Evolutionary conservation across 805 yeast genomes (phyloP).

Genomic region (Lachancea fermentati): DNA sequence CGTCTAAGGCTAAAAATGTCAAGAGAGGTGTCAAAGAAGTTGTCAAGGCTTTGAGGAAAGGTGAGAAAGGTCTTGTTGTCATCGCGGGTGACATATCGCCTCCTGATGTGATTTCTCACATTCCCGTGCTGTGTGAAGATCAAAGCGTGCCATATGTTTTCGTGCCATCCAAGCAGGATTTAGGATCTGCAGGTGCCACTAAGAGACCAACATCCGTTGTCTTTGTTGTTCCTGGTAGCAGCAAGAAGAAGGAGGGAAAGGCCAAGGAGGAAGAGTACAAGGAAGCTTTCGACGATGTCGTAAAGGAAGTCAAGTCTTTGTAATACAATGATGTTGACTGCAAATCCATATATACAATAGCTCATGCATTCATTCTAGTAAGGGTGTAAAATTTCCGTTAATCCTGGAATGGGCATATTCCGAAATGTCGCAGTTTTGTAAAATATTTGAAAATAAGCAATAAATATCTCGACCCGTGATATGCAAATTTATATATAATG

Average conservation of each 20-base stretch:
- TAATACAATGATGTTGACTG: slow-evolving; percentile 8
- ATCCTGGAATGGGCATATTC: not conserved
- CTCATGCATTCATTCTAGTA: not conserved
- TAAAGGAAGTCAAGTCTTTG: slow-evolving; percentile 65
- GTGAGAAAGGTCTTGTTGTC: slow-evolving; percentile 93
- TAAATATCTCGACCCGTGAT: not conserved
- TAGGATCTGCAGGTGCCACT: slow-evolving; percentile 98
- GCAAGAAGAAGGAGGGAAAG: slow-evolving; percentile 66
- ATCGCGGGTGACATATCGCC: slow-evolving; percentile 99
- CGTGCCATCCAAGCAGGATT: slow-evolving; percentile 95
- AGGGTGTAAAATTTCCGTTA: not conserved
- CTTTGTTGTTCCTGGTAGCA: slow-evolving; percentile 95
- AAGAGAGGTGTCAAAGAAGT: slow-evolving; percentile 99
- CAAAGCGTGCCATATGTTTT: slow-evolving; percentile 84
- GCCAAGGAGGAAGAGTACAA: slow-evolving; percentile 81
- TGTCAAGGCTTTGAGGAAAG: slow-evolving; percentile 94
- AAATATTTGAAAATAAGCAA: not conserved
- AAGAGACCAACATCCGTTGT: slow-evolving; percentile 98
- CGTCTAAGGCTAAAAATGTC: slow-evolving; percentile 96
- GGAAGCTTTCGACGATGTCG: slow-evolving; percentile 88
- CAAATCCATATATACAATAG: not conserved
- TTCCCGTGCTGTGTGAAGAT: slow-evolving; percentile 97
- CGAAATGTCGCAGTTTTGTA: not conserved
- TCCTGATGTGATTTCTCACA: slow-evolving; percentile 91
- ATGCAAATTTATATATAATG: too few species aligned